These are phyloP conservation scores for Leucaena leucocephala DNA, from an alignment of 306 rosid species.

Conservation along the genomic window DNA sequence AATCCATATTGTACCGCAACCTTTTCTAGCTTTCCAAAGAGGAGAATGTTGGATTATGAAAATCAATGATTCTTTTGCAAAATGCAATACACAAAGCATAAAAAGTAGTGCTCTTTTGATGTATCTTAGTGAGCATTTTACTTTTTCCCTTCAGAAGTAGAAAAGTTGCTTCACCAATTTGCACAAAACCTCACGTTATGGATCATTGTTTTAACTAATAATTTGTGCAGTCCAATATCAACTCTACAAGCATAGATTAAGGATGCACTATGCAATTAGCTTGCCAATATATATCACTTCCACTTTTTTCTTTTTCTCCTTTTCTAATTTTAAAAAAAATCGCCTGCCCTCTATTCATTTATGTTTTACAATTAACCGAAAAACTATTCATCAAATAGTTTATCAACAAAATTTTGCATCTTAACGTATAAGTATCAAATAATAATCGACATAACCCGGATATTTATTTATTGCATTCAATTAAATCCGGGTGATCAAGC, in stretches of 20 bases:
- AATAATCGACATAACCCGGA: not conserved
- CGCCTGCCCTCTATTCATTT: not conserved
- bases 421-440: too few species aligned
- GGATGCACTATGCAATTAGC: not conserved
- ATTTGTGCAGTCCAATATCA: slow-evolving; percentile 47
- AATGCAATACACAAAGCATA: slow-evolving; percentile 54
- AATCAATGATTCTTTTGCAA: slow-evolving; percentile 65
- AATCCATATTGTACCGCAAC: slow-evolving; percentile 41
- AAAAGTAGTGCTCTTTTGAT: slow-evolving; percentile 75
- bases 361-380: not conserved
- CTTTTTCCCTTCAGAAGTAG: slow-evolving; percentile 54
- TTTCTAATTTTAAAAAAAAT: not conserved
- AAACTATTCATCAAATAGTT: not conserved
- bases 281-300: not conserved
- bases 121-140: slow-evolving; percentile 69
- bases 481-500: not conserved
- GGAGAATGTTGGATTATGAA: slow-evolving; percentile 70
- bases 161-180: slow-evolving; percentile 70
- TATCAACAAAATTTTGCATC: too few species aligned
- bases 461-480: not conserved
- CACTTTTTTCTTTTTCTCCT: not conserved
- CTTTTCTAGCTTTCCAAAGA: slow-evolving; percentile 61
- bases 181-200: slow-evolving; percentile 66
- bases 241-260: slow-evolving; percentile 6
- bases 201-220: slow-evolving; percentile 55